Base-by-base conservation (phyloP, 176 grass and related monocot genomes). In the Pharus latifolius region DNA sequence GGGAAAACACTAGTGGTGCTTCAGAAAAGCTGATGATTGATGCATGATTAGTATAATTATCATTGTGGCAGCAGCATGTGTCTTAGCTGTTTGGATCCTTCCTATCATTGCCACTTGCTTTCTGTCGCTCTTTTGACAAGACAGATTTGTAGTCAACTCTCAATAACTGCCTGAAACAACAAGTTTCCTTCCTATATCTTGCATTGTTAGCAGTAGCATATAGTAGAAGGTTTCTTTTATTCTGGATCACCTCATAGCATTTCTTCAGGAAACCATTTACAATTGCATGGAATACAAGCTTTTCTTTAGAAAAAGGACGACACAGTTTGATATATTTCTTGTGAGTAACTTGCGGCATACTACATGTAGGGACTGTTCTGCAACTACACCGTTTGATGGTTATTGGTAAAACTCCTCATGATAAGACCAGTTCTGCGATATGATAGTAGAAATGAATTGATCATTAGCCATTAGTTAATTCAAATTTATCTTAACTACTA, bases 61-160 rank as follows among this genome's bases (percentile, higher is more conserved):
- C 26, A 11, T 25, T 33, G 60, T 87, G 67, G 74, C 49, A 73
- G 24, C n/a, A 56, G n/a, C 63, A 33, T 68, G 48, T 78, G 60
- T 79, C 68, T 74, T 63, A 74, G 48, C 59, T 87, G 43, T 65
- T 78, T 87, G 79, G 46, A 76, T 54, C 41, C 69, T 74, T 73
- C 66, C 67, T 86, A 89, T 94, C 43, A 70, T 70, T 65, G 66
- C 76, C 63, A 60, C 78, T 84, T 56, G 56, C 56, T 78, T 81
- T 69, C 55, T 79, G 77, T 67, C 57, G 38, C 58, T 79, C 28
- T 60, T 76, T 77, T 76, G 77, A 76, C 73, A 79, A 57, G 70
- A 70, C 65, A 84, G 30, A 35, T 57, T 54, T 67, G n/a, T 73
- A 60, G 80, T 91, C 84, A 91, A 91, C 74, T 70, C 78, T 69